Evolutionary conservation across 2,329 filamentous ascomycete genomes (phyloP), one percentile per base, ranked within the genome.

Genomic region (Cercospora sojina): DNA sequence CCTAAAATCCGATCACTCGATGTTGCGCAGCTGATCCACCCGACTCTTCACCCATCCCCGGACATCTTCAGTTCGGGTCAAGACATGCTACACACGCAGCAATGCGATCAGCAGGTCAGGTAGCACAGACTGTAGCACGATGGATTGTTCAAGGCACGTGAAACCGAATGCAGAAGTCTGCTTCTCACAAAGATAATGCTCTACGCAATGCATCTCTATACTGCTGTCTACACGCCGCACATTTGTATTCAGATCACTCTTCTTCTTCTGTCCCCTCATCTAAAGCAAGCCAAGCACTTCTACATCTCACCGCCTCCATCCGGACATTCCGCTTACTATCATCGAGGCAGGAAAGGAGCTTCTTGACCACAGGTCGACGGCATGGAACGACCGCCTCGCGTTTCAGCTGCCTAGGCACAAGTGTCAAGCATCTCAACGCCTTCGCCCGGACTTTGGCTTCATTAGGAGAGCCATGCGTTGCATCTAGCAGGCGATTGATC

Each of bases 301-400:
- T 78, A 68, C 87, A 88, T 78, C 83, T 84, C 27, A 89, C 87
- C 13, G 87, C 88, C 66, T 86, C 86, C 68, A 85, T 84, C 49
- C 88, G 81, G 9, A 90, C 88, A 74, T 83, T 82, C 68, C 88
- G 80, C 78, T 87, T 89, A 32, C 80, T 80, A 77, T 90, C 88
- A 79, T 90, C 88, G 69, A 90, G 74, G 27, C 85, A 83, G 16
- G 73, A 75, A 53, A 82, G 79, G 72, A 90, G 76, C 23, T 82
- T 81, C 73, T 84, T 84, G 57, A 88, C 79, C 8, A 90, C 87
- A 58, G 84, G 81, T 58, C 79, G 80, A 71, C 86, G 83, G 65
- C 86, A 85, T 8, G 85, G 83, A 18, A 90, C 74, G 7, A 90
- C 79, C 1, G 83, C 81, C 61, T 85, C 83, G 62, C 78, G 76